Conservation (phyloP, 202 grass and related monocot species). For the Eragrostis tef region DNA sequence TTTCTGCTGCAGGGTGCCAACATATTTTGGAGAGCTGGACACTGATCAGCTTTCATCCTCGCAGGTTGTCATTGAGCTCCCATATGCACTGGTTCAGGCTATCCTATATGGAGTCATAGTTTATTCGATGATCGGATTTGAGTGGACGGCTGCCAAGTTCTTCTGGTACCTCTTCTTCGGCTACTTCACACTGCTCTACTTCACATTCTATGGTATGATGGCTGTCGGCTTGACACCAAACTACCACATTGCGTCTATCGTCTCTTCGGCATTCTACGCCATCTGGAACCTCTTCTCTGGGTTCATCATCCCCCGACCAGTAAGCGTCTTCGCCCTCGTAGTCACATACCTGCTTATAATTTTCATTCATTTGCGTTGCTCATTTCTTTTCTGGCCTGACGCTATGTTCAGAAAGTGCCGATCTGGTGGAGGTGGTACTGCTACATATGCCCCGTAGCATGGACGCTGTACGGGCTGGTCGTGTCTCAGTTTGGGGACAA, state of each 20-base stretch:
- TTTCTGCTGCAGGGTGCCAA: not conserved
- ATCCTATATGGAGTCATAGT: slow-evolving; percentile 71
- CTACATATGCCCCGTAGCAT: slow-evolving; percentile 63
- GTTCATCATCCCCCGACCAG: slow-evolving; percentile 72
- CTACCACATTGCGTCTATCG: slow-evolving; percentile 71
- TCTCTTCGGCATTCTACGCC: slow-evolving; percentile 76
- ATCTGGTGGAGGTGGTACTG: slow-evolving; percentile 98
- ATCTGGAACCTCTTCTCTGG: slow-evolving; percentile 94
- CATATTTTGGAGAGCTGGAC: not conserved
- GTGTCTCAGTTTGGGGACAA: slow-evolving; percentile 80
- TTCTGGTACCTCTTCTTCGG: slow-evolving; percentile 93
- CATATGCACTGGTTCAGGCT: slow-evolving; percentile 71
- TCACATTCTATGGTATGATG: slow-evolving; percentile 98
- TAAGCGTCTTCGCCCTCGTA: slow-evolving; percentile 40
- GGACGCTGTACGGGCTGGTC: slow-evolving; percentile 81
- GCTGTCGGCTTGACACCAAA: slow-evolving; percentile 81
- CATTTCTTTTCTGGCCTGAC: slow-evolving; percentile 11
- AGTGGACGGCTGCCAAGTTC: slow-evolving; percentile 79
- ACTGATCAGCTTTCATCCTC: slow-evolving; percentile 26
- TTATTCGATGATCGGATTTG: slow-evolving; percentile 90
- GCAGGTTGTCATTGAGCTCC: slow-evolving; percentile 84
- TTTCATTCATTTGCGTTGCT: slow-evolving; percentile 15
- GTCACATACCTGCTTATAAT: not conserved
- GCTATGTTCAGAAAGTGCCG: slow-evolving; percentile 59
- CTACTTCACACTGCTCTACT: slow-evolving; percentile 92